phyloP scores from a whole-genome alignment of 1,139 yeast genomes.

The Zygoascus sp. region DNA sequence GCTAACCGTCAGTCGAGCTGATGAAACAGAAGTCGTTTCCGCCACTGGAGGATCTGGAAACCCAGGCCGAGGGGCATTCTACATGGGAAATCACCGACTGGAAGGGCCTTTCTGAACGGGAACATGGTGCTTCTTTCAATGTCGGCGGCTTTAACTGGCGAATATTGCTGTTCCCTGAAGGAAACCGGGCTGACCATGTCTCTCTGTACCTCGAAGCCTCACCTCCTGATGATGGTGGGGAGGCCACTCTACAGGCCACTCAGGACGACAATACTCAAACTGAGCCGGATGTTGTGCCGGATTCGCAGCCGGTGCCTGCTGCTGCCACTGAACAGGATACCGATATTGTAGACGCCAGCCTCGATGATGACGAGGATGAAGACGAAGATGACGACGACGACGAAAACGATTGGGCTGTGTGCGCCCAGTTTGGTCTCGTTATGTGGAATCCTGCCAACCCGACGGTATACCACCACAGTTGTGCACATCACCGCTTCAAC shows the following conservation, averaged over 20 bases:
- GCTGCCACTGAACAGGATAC: slow-evolving; percentile 5
- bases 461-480: slow-evolving; percentile 50
- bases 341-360: slow-evolving; percentile 1
- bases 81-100: slow-evolving; percentile 80
- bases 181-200: slow-evolving; percentile 30
- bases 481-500: slow-evolving; percentile 78
- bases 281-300: neutral
- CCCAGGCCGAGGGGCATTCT: slow-evolving; percentile 36
- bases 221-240: slow-evolving; percentile 19
- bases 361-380: slow-evolving; percentile 18
- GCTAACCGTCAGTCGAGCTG: slow-evolving; percentile 22
- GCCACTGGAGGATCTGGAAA: slow-evolving; percentile 37
- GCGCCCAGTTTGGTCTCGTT: slow-evolving; percentile 86
- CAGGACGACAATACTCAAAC: neutral
- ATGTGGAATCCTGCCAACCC: slow-evolving; percentile 80
- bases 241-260: neutral
- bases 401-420: slow-evolving; percentile 63
- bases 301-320: too few relatives aligned
- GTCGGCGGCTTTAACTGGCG: slow-evolving; percentile 75
- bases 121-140: slow-evolving; percentile 48
- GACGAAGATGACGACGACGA: slow-evolving; percentile 23
- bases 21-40: slow-evolving; percentile 31
- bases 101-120: slow-evolving; percentile 44
- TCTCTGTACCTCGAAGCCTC: slow-evolving; percentile 35
- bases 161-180: slow-evolving; percentile 71